A percentile compares a stretch with the other conserved stretches of the same genome.
These are phyloP conservation scores for Pisolithus orientalis DNA, from an alignment of 768 basidiomycete genomes.

Conservation along the genomic window DNA sequence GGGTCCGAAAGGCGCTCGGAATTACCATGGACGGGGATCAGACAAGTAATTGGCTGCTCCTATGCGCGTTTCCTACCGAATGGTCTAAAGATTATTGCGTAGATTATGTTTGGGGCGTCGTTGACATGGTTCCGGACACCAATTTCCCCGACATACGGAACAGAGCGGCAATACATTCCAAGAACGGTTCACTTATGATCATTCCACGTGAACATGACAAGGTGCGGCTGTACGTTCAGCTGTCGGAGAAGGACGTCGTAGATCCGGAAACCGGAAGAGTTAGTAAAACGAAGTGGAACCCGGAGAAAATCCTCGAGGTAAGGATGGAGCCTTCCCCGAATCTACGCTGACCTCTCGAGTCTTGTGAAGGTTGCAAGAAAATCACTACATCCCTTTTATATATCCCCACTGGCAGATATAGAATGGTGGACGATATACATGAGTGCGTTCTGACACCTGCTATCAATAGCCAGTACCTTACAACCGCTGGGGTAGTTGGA, in stretches of 20 bases:
- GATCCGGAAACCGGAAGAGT: constrained; percentile 35
- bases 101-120: constrained; percentile 40
- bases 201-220: constrained; percentile 46
- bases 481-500: constrained; percentile 33
- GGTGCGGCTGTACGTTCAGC: constrained; percentile 48
- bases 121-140: constrained; percentile 42
- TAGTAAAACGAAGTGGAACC: constrained; percentile 32
- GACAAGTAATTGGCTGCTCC: too few species aligned
- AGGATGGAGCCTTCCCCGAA: background rate
- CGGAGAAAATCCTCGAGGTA: constrained; percentile 36
- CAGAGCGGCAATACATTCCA: constrained; percentile 43
- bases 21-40: too few species aligned
- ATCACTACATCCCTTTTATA: constrained; percentile 35
- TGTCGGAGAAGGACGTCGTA: constrained; percentile 34
- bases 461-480: background rate
- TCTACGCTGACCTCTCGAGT: background rate
- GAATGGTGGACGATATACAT: constrained; percentile 48
- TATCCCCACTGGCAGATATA: constrained; percentile 21
- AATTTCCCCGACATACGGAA: constrained; percentile 52
- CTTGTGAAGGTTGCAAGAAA: constrained; percentile 31
- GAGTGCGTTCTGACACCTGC: constrained; percentile 24
- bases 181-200: constrained; percentile 43
- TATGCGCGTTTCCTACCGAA: too few species aligned
- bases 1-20: too few species aligned
- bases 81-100: background rate